Conservation (phyloP, 139 green algal genomes). For the Chlorella ohadii region DNA sequence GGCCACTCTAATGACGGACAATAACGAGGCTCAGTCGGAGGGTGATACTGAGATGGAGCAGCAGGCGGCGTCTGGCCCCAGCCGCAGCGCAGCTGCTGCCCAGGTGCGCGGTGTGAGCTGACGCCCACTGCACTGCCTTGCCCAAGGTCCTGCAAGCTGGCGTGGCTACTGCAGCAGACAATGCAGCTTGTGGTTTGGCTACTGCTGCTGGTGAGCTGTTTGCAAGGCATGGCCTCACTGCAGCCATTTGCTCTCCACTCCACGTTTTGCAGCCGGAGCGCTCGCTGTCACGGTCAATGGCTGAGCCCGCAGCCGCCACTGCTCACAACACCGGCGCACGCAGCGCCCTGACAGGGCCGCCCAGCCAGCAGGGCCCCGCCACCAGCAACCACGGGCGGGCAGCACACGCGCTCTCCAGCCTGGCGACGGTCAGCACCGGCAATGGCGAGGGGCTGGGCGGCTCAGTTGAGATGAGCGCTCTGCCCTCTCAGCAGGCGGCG, state of each 20-base stretch:
- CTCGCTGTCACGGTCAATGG: constrained; percentile 14
- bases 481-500: constrained; percentile 1
- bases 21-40: constrained; percentile 18
- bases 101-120: background rate
- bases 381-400: constrained; percentile 6
- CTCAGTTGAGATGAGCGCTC: constrained; percentile 20
- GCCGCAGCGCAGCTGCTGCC: background rate
- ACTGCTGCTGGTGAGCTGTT: background rate
- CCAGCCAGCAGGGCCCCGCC: constrained; percentile 12
- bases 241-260: background rate
- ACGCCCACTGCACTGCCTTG: too few relatives aligned
- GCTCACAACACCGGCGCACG: constrained; percentile 18
- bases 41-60: constrained; percentile 27
- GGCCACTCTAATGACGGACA: constrained; percentile 27
- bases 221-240: too few relatives aligned
- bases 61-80: constrained; percentile 26
- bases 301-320: constrained; percentile 11
- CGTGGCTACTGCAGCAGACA: too few relatives aligned
- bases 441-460: constrained; percentile 4
- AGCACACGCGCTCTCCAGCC: background rate
- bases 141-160: too few relatives aligned
- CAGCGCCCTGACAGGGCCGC: constrained; percentile 1
- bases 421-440: constrained; percentile 18
- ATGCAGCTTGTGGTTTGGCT: background rate
- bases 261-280: background rate